A percentile compares a stretch with the other conserved stretches of the same genome.
These are phyloP conservation scores for Saccharomycopsis hybrid DNA, from an alignment of 1,139 yeast genomes.

Conservation along the genomic window DNA sequence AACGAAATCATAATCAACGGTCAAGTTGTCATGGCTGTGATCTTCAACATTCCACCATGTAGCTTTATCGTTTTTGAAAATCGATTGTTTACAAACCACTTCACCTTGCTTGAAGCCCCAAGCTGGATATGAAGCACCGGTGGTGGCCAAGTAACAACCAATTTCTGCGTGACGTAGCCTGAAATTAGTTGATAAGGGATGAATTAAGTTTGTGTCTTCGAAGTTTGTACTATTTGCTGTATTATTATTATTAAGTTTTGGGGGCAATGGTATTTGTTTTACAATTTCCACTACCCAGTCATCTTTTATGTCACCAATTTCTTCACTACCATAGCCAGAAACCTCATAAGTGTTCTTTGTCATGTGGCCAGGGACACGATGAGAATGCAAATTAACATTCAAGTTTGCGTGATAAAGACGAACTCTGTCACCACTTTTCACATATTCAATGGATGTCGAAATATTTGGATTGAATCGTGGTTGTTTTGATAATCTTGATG, in stretches of 20 bases:
- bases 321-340: constrained; percentile 58
- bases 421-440: constrained; percentile 46
- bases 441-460: constrained; percentile 31
- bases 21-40: constrained; percentile 44
- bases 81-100: constrained; percentile 56
- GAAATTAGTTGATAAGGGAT: constrained; percentile 81
- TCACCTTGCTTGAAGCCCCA: constrained; percentile 86
- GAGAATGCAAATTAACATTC: constrained; percentile 56
- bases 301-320: constrained; percentile 53
- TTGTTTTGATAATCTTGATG: constrained; percentile 32
- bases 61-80: constrained; percentile 49
- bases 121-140: constrained; percentile 63
- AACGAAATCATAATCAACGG: constrained; percentile 37
- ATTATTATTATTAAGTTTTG: constrained; percentile 69
- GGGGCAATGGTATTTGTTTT: constrained; percentile 50
- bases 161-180: constrained; percentile 62
- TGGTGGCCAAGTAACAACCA: constrained; percentile 76
- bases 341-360: constrained; percentile 52
- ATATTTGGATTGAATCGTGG: constrained; percentile 24
- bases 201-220: constrained; percentile 54
- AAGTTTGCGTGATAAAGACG: constrained; percentile 51
- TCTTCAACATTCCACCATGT: constrained; percentile 82
- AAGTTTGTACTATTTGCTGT: constrained; percentile 59
- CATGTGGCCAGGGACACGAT: constrained; percentile 49
- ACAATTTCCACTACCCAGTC: constrained; percentile 82